Base-by-base conservation (phyloP, 2,329 filamentous ascomycete species). In the Macrophomina pseudophaseolina region DNA sequence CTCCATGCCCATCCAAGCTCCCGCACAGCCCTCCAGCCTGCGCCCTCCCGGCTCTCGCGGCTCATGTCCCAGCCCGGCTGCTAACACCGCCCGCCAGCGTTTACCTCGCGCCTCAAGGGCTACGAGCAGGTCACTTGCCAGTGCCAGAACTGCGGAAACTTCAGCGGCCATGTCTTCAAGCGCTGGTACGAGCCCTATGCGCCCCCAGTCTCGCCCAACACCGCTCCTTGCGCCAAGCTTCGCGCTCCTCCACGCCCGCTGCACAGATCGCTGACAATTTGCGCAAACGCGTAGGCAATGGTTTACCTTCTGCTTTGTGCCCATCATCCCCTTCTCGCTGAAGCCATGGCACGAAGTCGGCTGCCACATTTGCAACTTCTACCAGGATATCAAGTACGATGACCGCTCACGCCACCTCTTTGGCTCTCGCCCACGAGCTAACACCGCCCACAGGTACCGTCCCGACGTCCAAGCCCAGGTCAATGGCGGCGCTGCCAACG, bases 221-320 rank as follows among this genome's bases (percentile, higher is more conserved):
- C 16, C 30, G 14, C 23, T 32, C 35, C 12, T 38, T 49, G 42
- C 59, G 59, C 59, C 59, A 51, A 44, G 18, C 33, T 6, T 6
- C 35, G 9, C 8, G 35, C 18, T 6, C 32, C 32, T 30, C 38
- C 54, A 44, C 54, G 30, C 9, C 38, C 23, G 42, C 23, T 42
- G 58, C 58, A 49, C 58, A 23, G 18, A 35, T n/a, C 33, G 48
- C 60, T 64, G 48, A 66, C 30, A 28, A 44, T 53, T 40, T 54
- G 44, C 54, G 18, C 56, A 35, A 58, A 30, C 42, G 2, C n/a
- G 16, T 58, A 80, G 78, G 79, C 75, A 83, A 49, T 93, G 90
- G 89, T 93, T 93, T 74, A 93, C 91, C 5, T 88, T 93, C 74
- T 93, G 91, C 83, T 93, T 91, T 79, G 79, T 93, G 64, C 91